Conservation (phyloP, 352 stramenopile genomes). For the Globisporangium carolinianum region DNA sequence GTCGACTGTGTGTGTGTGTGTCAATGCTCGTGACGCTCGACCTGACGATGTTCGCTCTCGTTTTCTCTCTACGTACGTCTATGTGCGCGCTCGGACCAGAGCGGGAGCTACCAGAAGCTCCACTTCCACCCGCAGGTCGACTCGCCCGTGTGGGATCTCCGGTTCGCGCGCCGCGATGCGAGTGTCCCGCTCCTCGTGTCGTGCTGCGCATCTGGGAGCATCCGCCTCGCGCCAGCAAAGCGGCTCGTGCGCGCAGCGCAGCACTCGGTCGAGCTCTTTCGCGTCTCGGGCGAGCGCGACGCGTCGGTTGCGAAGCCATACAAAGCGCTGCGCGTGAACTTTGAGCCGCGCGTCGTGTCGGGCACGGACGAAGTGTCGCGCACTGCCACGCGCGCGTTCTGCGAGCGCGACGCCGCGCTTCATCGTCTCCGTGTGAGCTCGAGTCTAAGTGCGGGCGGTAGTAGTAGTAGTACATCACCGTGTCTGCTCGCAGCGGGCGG, state of each 20-base stretch:
- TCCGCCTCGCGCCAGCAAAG: conserved; percentile 56
- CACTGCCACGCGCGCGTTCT: conserved; percentile 52
- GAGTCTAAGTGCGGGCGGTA: neutral
- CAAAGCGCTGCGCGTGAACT: conserved; percentile 49
- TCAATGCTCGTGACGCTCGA: neutral
- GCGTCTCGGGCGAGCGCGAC: conserved; percentile 43
- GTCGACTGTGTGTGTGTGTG: neutral
- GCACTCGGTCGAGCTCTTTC: conserved; percentile 66
- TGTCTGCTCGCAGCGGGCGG: conserved; percentile 61
- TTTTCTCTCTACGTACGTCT: conserved; percentile 1
- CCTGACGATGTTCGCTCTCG: neutral
- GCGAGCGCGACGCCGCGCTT: conserved; percentile 68
- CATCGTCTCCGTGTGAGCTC: conserved; percentile 58
- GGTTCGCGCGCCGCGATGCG: conserved; percentile 37
- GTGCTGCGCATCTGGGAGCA: conserved; percentile 57
- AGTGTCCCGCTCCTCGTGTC: conserved; percentile 49
- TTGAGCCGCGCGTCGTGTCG: conserved; percentile 36
- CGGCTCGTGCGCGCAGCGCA: conserved; percentile 57
- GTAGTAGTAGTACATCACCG: conserved; percentile 22
- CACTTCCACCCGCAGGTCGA: conserved; percentile 81
- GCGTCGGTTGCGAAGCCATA: conserved; percentile 42
- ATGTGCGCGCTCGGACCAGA: conserved; percentile 22
- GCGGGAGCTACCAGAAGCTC: conserved; percentile 72
- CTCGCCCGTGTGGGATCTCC: conserved; percentile 77
- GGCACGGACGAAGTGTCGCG: conserved; percentile 34